phyloP scores from a whole-genome alignment of 2,329 filamentous ascomycete species.

The Phialophora expanda region DNA sequence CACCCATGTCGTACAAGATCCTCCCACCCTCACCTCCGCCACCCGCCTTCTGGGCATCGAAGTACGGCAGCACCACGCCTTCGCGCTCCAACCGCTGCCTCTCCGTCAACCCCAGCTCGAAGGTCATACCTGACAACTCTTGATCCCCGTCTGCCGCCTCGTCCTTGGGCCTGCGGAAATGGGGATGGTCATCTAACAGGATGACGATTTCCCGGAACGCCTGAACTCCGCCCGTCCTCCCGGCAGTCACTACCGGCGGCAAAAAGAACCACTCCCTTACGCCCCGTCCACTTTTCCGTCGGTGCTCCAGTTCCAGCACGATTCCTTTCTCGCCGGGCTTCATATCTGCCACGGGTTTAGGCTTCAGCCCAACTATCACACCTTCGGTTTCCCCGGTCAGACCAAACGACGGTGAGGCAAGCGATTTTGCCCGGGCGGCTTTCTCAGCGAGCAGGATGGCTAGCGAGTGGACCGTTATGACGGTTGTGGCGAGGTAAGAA shows the following conservation, averaged over 20 bases:
- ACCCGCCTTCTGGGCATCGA: conserved; percentile 86
- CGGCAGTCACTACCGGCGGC: conserved; percentile 41
- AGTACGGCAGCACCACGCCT: conserved; percentile 90
- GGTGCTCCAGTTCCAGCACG: conserved; percentile 83
- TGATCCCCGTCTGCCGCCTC: conserved; percentile 51
- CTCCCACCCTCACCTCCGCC: conserved; percentile 83
- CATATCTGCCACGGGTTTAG: conserved; percentile 15
- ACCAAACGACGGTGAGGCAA: conserved; percentile 78
- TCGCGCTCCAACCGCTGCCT: conserved; percentile 87
- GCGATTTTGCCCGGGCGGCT: conserved; percentile 74
- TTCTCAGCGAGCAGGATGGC: conserved; percentile 75
- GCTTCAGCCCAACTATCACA: conserved; percentile 68
- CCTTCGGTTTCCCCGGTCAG: conserved; percentile 79
- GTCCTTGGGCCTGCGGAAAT: conserved; percentile 61
- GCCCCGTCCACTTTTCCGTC: conserved; percentile 78
- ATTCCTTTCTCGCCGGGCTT: conserved; percentile 56
- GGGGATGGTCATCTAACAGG: conserved; percentile 77
- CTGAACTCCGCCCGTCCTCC: conserved; percentile 48
- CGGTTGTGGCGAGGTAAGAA: conserved; percentile 83
- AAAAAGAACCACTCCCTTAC: conserved; percentile 73
- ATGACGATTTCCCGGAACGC: conserved; percentile 57
- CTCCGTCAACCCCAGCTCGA: conserved; percentile 84
- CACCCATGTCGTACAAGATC: conserved; percentile 95
- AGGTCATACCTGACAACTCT: conserved; percentile 73
- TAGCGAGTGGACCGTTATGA: conserved; percentile 75